phyloP scores from a whole-genome alignment of 768 basidiomycete genomes.

The Podaxis mareebaensis region DNA sequence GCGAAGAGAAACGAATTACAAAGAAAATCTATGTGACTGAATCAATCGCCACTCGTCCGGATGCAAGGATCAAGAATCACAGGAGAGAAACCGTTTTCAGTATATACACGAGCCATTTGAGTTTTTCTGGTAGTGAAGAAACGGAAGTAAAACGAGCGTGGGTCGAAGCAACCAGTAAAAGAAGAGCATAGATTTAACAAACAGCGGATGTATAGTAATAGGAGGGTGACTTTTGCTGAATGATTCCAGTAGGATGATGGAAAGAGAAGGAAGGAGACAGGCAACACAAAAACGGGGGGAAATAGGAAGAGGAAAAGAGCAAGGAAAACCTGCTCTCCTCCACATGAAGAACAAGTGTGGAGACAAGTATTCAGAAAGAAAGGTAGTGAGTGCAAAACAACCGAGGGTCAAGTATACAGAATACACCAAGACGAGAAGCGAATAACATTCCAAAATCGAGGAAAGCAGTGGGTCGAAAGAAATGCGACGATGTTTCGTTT shows the following conservation, averaged over 20 bases:
- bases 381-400: conserved; percentile 23
- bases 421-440: conserved; percentile 18
- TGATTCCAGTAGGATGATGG: conserved; percentile 28
- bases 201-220: conserved; percentile 35
- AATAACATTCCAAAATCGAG: conserved; percentile 13
- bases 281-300: conserved; percentile 5
- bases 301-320: conserved; percentile 2
- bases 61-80: not conserved
- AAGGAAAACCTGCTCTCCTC: conserved; percentile 28
- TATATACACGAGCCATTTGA: conserved; percentile 12
- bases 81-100: conserved; percentile 22
- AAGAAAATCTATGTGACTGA: conserved; percentile 10
- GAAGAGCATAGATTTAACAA: conserved; percentile 36
- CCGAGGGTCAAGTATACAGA: conserved; percentile 18
- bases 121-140: conserved; percentile 7
- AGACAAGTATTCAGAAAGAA: conserved; percentile 33
- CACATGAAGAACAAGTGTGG: conserved; percentile 28
- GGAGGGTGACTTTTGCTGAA: conserved; percentile 27
- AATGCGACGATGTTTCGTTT: not conserved
- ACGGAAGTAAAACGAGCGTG: conserved; percentile 15
- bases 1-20: not conserved
- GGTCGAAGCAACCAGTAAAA: conserved; percentile 12
- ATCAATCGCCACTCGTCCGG: conserved; percentile 6
- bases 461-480: conserved; percentile 14
- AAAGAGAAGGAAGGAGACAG: not conserved